phyloP scores from a whole-genome alignment of 1,284 basidiomycete genomes.

The Tylopilus orsonianus region DNA sequence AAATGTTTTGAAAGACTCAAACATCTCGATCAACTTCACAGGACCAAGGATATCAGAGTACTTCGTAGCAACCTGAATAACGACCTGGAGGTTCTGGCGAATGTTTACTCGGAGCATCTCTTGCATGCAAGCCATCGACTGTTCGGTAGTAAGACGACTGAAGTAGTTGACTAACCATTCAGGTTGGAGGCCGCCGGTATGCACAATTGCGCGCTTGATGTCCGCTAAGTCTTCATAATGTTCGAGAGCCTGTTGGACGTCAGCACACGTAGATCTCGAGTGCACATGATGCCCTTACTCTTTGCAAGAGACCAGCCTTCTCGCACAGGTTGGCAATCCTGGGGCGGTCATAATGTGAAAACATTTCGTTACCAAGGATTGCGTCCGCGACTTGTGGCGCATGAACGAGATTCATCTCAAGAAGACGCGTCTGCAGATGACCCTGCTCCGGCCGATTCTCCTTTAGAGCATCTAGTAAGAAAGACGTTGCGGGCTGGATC shows the following conservation, averaged over 20 bases:
- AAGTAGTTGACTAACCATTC: slow-evolving; percentile 99
- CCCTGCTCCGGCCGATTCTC: slow-evolving; percentile 99
- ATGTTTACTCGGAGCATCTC: slow-evolving; percentile 99
- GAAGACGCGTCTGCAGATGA: slow-evolving; percentile 91
- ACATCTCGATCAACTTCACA: slow-evolving; percentile 98
- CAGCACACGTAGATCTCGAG: slow-evolving; percentile 8
- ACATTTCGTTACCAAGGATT: slow-evolving; percentile 99
- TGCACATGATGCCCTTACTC: slow-evolving; percentile 48
- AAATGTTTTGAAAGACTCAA: slow-evolving; percentile 97
- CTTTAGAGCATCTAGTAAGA: slow-evolving; percentile 98
- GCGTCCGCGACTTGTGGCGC: slow-evolving; percentile 99
- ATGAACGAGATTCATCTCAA: slow-evolving; percentile 98
- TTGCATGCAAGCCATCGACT: slow-evolving; percentile 94
- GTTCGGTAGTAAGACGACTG: slow-evolving; percentile 96
- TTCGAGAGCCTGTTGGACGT: slow-evolving; percentile 81
- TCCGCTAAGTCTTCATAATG: slow-evolving; percentile 97
- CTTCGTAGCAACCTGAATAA: slow-evolving; percentile 98
- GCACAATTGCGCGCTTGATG: slow-evolving; percentile 98
- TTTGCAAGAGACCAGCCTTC: slow-evolving; percentile 94
- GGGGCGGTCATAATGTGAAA: slow-evolving; percentile 94
- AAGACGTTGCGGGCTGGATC: slow-evolving; percentile 99
- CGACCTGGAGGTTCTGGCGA: slow-evolving; percentile 95
- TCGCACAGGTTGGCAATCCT: slow-evolving; percentile 98
- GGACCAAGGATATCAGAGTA: slow-evolving; percentile 98
- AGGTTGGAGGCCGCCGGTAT: slow-evolving; percentile 83